Base-by-base conservation (phyloP, 768 basidiomycete genomes). In the Calocybe indica region DNA sequence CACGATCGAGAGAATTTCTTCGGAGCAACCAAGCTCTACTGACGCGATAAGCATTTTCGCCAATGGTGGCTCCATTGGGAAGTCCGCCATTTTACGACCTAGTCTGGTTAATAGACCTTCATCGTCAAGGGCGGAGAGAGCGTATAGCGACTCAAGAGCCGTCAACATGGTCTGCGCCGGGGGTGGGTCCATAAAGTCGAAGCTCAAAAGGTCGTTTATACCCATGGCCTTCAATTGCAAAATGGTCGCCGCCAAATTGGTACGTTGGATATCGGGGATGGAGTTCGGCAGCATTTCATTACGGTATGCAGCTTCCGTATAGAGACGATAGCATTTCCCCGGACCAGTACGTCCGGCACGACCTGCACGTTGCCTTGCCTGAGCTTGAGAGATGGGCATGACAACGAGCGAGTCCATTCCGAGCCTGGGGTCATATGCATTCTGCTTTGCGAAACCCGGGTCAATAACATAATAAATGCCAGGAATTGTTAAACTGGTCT, bases 101-200 rank as follows among this genome's bases (percentile, higher is more conserved):
- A 99, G 71, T 28, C 92, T 80, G 1, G 96, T 99, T 59, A 99
- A 69, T 5, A 98, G 71, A 5, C 96, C 96, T 69, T 99, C 96
- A 54, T 98, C 93, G 54, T 98, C 96, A 30, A 98, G 73, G 3
- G 96, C 96, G 1, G 93, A 96, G 10, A 98, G 74, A 3, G 94
- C 96, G 66, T 95, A 98, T 1, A 99, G 70, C 40, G 90, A 83
- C 62, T 98, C 94, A 39, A 99, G 69, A 1, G 96, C 96, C 1
- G 96, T 95, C 54, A 99, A 75, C 88, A 98, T 91, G 7, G 95
- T 97, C 59, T 86, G 92, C 4, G 93, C 88, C 0, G 94, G 96
- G 22, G 96, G 96, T 1, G 95, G 93, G 65, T 98, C 96, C 96
- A 99, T 98, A 62, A 98, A 99, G 64, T 96, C 95, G 67, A 98